A percentile compares a stretch with the other conserved stretches of the same genome.
Conservation (phyloP, 176 grass and related monocot genomes). For the Poa annua region DNA sequence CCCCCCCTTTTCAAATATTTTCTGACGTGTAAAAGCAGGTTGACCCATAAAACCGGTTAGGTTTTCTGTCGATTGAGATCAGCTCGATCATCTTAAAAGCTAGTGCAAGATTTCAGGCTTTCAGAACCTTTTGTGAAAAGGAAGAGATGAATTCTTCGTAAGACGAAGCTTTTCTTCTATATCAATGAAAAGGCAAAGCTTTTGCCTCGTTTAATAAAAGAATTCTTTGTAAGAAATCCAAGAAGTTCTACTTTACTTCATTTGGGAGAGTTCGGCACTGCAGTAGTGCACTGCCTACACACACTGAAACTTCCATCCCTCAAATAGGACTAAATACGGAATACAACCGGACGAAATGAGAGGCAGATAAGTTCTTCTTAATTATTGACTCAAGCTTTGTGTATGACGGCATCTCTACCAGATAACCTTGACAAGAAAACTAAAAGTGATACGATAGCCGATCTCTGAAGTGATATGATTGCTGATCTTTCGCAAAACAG, state of each 20-base stretch:
- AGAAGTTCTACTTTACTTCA: not conserved
- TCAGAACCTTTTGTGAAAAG: not conserved
- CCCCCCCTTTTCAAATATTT: not conserved
- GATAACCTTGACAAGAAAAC: conserved; percentile 21
- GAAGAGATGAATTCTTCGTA: not conserved
- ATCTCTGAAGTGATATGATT: not conserved
- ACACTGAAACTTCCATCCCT: not conserved
- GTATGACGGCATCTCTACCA: not conserved
- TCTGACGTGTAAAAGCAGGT: conserved; percentile 6
- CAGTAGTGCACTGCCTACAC: not conserved
- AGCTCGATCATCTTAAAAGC: not conserved
- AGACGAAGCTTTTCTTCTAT: no score
- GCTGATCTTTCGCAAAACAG: not conserved
- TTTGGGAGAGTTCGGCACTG: not conserved
- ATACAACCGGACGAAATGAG: not conserved
- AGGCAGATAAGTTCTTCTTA: not conserved
- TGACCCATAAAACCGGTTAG: not conserved
- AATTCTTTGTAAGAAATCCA: not conserved
- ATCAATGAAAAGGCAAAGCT: no score
- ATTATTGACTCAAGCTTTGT: not conserved
- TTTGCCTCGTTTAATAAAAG: no score
- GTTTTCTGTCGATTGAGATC: not conserved
- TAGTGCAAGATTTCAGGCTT: not conserved
- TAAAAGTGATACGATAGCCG: not conserved
- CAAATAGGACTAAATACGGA: not conserved